Percentiles rank a stretch among this genome's conserved stretches.
These are phyloP conservation scores for Cadophora malorum DNA, from an alignment of 2,329 filamentous ascomycete genomes.

Conservation along the genomic window DNA sequence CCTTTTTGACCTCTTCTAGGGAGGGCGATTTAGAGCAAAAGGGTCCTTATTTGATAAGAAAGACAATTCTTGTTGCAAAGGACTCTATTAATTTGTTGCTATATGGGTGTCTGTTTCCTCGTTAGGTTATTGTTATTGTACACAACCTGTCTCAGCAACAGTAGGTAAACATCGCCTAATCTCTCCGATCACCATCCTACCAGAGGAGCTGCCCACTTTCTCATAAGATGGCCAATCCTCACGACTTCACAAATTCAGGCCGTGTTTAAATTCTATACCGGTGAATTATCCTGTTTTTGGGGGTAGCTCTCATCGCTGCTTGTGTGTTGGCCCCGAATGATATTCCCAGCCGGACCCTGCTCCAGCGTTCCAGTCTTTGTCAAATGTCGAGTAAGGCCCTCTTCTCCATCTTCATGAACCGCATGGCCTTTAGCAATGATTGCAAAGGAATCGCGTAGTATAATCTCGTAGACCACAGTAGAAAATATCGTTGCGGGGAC, in stretches of 20 bases:
- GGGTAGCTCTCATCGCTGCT: slow-evolving; percentile 24
- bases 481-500: slow-evolving; percentile 62
- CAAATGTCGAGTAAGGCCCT: slow-evolving; percentile 54
- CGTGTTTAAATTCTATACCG: slow-evolving; percentile 14
- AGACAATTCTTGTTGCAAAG: neutral
- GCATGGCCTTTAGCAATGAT: slow-evolving; percentile 57
- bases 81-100: neutral
- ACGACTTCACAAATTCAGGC: neutral
- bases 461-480: slow-evolving; percentile 59
- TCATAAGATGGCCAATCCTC: too few species aligned
- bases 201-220: neutral
- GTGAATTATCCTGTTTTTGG: slow-evolving; percentile 27
- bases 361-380: slow-evolving; percentile 47
- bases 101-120: neutral
- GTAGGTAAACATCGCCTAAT: neutral
- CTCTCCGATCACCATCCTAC: neutral
- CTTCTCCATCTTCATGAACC: slow-evolving; percentile 57
- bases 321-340: slow-evolving; percentile 24
- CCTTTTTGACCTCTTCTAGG: neutral
- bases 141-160: neutral
- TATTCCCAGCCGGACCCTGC: slow-evolving; percentile 32
- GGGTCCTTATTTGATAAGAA: neutral
- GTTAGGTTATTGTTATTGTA: neutral
- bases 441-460: slow-evolving; percentile 59
- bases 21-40: too few species aligned